These are phyloP conservation scores for Teunomyces aglyptinius DNA, from an alignment of 805 yeast genomes.

Conservation along the genomic window DNA sequence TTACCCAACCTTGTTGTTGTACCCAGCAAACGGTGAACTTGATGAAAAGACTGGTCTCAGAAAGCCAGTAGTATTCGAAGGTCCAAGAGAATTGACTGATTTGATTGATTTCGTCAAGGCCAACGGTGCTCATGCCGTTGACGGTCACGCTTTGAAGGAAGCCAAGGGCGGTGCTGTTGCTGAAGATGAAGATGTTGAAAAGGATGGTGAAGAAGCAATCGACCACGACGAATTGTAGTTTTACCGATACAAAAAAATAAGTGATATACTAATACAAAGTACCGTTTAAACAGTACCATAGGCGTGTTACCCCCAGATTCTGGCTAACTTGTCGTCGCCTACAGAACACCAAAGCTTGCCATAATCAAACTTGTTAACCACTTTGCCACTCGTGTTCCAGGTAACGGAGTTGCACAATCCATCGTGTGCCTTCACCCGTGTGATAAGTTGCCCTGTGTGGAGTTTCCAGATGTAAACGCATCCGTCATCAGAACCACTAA, in stretches of 20 bases:
- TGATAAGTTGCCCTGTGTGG: conserved; percentile 63
- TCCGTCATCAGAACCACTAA: conserved; percentile 86
- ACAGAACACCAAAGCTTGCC: conserved; percentile 72
- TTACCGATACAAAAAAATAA: not conserved
- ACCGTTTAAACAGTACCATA: not conserved
- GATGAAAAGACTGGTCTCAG: conserved; percentile 44
- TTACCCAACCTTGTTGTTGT: conserved; percentile 88
- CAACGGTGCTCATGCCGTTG: conserved; percentile 62
- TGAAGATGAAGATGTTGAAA: conserved; percentile 28
- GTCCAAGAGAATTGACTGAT: conserved; percentile 70
- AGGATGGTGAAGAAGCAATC: conserved; percentile 20
- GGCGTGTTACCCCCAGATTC: conserved; percentile 52
- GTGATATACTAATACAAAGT: not conserved
- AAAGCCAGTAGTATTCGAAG: conserved; percentile 59
- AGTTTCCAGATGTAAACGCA: conserved; percentile 76
- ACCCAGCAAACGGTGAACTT: conserved; percentile 66
- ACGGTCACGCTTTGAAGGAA: conserved; percentile 38
- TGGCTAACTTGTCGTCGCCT: conserved; percentile 75
- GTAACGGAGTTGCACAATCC: conserved; percentile 74
- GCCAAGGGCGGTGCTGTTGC: conserved; percentile 25
- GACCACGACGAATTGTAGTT: conserved; percentile 41
- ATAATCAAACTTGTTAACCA: conserved; percentile 23
- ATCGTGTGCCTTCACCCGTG: conserved; percentile 59
- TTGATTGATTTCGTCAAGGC: conserved; percentile 70
- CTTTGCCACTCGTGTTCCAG: conserved; percentile 50